A percentile compares a stretch with the other conserved stretches of the same genome.
Conservation (phyloP, 2,329 filamentous ascomycete species). For the Fusarium devonianum region DNA sequence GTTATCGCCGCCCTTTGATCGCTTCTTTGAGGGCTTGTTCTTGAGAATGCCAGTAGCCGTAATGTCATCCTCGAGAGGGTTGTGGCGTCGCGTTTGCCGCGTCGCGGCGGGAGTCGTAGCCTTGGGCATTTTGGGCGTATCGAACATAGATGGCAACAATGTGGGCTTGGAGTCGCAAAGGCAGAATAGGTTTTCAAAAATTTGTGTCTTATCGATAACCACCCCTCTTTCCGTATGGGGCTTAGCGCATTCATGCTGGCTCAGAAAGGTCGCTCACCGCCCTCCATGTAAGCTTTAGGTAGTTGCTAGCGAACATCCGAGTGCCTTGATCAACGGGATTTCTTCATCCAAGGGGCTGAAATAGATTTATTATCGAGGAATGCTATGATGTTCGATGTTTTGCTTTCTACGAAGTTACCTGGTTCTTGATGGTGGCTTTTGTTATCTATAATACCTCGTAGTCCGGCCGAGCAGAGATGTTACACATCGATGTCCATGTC, state of each 20-base stretch:
- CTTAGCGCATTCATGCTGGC: constrained; percentile 36
- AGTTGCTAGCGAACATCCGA: too few relatives aligned
- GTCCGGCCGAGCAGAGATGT: too few relatives aligned
- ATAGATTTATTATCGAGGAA: too few relatives aligned
- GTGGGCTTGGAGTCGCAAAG: constrained; percentile 38
- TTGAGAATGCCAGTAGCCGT: constrained; percentile 73
- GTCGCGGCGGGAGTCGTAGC: constrained; percentile 65
- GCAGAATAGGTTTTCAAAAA: constrained; percentile 45
- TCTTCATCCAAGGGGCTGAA: too few relatives aligned
- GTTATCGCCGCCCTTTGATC: constrained; percentile 67
- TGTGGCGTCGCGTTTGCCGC: constrained; percentile 75
- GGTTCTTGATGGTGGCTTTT: too few relatives aligned
- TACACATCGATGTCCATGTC: too few relatives aligned
- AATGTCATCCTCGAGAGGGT: constrained; percentile 90
- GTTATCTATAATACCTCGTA: too few relatives aligned
- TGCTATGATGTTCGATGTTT: too few relatives aligned
- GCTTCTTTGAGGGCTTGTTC: constrained; percentile 76
- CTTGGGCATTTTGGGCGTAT: constrained; percentile 75
- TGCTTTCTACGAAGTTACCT: too few relatives aligned
- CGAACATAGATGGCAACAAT: constrained; percentile 34
- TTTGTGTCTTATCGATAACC: constrained; percentile 52
- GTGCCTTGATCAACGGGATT: too few relatives aligned
- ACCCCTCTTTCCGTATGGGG: constrained; percentile 46
- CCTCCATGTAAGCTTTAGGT: constrained; percentile 28
- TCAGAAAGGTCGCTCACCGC: constrained; percentile 42